Evolutionary conservation across 768 basidiomycete genomes (phyloP), one percentile per base, ranked within the genome.

Genomic region (Trametes coccinea): DNA sequence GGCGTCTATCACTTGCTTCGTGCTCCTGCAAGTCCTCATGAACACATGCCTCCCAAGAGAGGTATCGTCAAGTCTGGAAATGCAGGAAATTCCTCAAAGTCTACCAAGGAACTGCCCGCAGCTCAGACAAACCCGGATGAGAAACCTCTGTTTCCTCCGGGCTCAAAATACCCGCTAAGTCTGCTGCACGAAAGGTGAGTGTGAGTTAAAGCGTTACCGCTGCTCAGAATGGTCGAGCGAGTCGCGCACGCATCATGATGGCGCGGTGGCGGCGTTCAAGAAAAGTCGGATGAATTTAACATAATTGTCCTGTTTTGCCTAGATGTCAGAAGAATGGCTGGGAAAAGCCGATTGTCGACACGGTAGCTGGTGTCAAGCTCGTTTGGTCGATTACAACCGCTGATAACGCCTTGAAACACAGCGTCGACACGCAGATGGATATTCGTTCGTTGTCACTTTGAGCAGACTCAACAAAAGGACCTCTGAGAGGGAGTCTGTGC

Each of bases 301-400:
- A 39, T 43, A 11, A 9, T 22, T 30, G 47, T 53, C 39, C 7
- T 45, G 14, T 17, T 31, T 22, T 40, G 22, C 39, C 14, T 55
- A 92, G 90, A 74, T 95, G 93, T 70, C 92, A 93, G 70, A 95
- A 95, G 74, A 80, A 83, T 53, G 93, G 90, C 2, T 96, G 93
- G 93, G 92, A 94, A 60, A 88, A 88, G 63, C 89, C 95, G 0
- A 67, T 75, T 7, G 82, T 96, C n/a, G 87, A 93, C 56, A 84
- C 90, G 30, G 92, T 93, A 37, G 11, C 22, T 22, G 22, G 22
- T 22, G 22, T 22, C 22, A 22, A 22, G 22, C 22, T 22, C 22
- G 22, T 22, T 22, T 22, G 22, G 22, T 22, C 22, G 22, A 22
- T 37, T 11, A 37, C 34, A 37, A 11, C 34, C 34, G 34, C 53